Evolutionary conservation across 805 yeast genomes (phyloP), one percentile per base, ranked within the genome.

Genomic region (Candida alai): DNA sequence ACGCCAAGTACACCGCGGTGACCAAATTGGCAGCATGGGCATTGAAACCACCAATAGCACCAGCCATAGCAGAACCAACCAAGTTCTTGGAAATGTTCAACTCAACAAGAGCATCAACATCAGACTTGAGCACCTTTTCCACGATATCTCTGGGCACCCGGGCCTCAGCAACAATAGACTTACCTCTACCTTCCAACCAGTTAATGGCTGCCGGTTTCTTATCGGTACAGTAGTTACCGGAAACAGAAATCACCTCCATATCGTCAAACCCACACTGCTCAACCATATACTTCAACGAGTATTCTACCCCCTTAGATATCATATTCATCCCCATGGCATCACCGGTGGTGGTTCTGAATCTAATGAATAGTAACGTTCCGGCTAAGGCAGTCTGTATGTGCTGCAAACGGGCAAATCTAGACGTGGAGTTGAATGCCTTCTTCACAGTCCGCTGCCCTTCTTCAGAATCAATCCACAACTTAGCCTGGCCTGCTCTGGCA

Each of bases 281-380:
- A 27, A 74, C 77, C 96, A 93, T 87, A 56, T 74, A 78, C 42
- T 80, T 79, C 52, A 93, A 74, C 1, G 96, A 77, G 57, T 69
- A 73, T 57, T 93, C 99, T 29, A 88, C 96, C 60, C 98, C 99
- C 65, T 93, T 93, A 19, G 97, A 90, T 42, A 93, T 93, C 99
- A 93, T 93, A 60, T 93, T 93, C 99, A 93, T 93, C 45, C 99
- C 99, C 99, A 93, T 93, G 13, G 99, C 99, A 68, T 93, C 99
- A 61, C 99, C 99, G 13, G 99, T 93, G 24, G 96, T 88, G n/a
- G 99, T 94, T 58, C 89, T 79, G 70, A 93, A 93, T 54, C 99
- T 79, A 49, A 93, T 82, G 52, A 76, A 93, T 49, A 93, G 70
- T 48, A 84, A 70, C 31, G 83, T 83, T 19, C 99, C 98, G 12